Evolutionary conservation across 1,284 basidiomycete genomes (phyloP), one percentile per base, ranked within the genome.

Genomic region (Rhodotorula sp.): DNA sequence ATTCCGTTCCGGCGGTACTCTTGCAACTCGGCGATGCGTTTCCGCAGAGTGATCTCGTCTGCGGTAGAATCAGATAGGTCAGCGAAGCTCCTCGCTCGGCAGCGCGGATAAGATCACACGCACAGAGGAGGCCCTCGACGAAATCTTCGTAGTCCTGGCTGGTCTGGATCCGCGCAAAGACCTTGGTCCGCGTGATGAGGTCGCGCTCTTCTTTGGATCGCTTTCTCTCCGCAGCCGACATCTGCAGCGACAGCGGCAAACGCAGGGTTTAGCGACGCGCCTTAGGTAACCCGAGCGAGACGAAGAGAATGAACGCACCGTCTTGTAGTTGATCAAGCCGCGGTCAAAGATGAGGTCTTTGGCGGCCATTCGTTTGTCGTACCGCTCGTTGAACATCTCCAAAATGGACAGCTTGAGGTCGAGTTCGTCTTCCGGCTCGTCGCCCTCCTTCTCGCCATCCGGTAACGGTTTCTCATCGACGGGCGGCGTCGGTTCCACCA

Each of bases 271-370:
- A 60, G 63, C 19, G 4, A 21, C 15, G 31, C 38, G 54, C 49
- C 16, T 10, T 16, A 49, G 16, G 19, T 45, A 38, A 28, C 14
- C 38, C 48, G 43, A 28, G 5, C 34, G 34, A 7, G 28, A 21
- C 7, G 54, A 43, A 23, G 45, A 7, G 26, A 7, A 23, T 23
- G 47, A 31, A 52, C 64, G 31, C 76, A 93, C 93, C 87, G 92
- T 92, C 81, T 95, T 97, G 80, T 95, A 93, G 78, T 97, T 94
- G 59, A 97, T 84, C 69, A 99, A 82, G 2, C 93, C 93, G 64
- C 95, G 86, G 79, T 98, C 91, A 79, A 95, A 95, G 80, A 99
- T 91, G 70, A 98, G 83, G n/a, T 88, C 87, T 82, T 98, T 99
- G 56, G 86, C 87, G 79, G 93, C 90, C 70, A 89, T 83, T 49